Evolutionary conservation across 177 flowering plant species (phyloP).

Genomic region (Vitis hybrid): DNA sequence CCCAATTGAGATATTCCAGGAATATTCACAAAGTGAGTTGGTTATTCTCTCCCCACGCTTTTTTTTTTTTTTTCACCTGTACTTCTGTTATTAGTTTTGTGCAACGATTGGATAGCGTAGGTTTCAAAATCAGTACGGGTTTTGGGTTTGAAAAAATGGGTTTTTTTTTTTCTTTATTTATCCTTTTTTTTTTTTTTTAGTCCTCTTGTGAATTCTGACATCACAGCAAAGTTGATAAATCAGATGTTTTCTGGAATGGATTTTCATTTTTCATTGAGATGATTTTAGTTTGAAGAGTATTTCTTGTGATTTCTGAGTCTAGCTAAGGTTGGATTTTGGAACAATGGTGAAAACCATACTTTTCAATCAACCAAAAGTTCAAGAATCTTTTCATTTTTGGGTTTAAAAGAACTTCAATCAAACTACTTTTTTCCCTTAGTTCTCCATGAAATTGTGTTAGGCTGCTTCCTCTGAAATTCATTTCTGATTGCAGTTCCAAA

Average conservation of each 20-base stretch:
- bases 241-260: not conserved
- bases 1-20: conserved; percentile 2
- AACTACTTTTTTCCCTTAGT: not conserved
- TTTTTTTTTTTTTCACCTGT: not conserved
- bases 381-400: not conserved
- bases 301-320: conserved; percentile 3
- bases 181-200: not conserved
- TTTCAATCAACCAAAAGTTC: conserved; percentile 1
- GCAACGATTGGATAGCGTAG: not conserved
- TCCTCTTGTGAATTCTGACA: not conserved
- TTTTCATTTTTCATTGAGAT: not conserved
- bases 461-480: conserved; percentile 34
- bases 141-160: not conserved
- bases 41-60: not conserved
- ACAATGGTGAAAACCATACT: not conserved
- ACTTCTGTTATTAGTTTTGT: not conserved
- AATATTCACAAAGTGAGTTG: conserved; percentile 21
- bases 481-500: conserved; percentile 44
- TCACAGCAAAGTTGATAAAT: conserved; percentile 2
- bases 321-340: conserved; percentile 1
- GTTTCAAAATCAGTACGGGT: not conserved
- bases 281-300: not conserved
- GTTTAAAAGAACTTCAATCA: not conserved
- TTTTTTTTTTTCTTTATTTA: not conserved
- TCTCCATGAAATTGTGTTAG: conserved; percentile 10